Evolutionary conservation across 2,329 filamentous ascomycete genomes (phyloP), one percentile per base, ranked within the genome.

Genomic region (Penicillium corylophilum): DNA sequence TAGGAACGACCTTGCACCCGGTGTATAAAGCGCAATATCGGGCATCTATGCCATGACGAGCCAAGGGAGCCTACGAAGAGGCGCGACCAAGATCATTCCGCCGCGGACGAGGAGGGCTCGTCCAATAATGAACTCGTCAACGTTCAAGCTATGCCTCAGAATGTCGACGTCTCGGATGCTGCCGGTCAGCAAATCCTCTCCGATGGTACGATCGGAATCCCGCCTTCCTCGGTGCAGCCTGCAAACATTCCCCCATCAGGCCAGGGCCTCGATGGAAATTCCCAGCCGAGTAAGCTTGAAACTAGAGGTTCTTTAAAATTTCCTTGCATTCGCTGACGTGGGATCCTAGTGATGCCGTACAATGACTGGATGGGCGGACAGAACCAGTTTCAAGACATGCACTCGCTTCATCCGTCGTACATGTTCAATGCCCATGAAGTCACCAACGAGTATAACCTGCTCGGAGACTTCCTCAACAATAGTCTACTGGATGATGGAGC

Each of bases 1-100:
- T 73, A 95, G 90, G 90, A 95, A 79, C 87, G 94, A 71, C 94
- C 94, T 67, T 99, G 94, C 82, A 93, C 90, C 66, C 85, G 94
- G 76, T 99, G 94, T 79, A 90, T 97, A 76, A 99, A 97, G 78
- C 87, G 94, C 69, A 96, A 96, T 77, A 99, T 99, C 73, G 94
- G 93, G 66, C 94, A 99, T 75, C 82, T 99, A 61, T 99, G 94
- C 75, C 94, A 96, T 77, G 94, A 99, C 75, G 94, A 97, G 75
- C 93, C 92, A 62, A 87, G 93, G 73, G 93, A 99, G 68, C 79
- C 85, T 62, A 83, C 87, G 54, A 95, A 94, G 75, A 93, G 92
- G 74, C 82, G 78, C 69, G 79, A 83, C 62, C 77, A 78, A 57
- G 81, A 78, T 55, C 74, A 79, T 54, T 78, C 82, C 46, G 75